Evolutionary conservation across 257 asterid species (phyloP), one percentile per base, ranked within the genome.

Genomic region (Solanum megistacrolobum): DNA sequence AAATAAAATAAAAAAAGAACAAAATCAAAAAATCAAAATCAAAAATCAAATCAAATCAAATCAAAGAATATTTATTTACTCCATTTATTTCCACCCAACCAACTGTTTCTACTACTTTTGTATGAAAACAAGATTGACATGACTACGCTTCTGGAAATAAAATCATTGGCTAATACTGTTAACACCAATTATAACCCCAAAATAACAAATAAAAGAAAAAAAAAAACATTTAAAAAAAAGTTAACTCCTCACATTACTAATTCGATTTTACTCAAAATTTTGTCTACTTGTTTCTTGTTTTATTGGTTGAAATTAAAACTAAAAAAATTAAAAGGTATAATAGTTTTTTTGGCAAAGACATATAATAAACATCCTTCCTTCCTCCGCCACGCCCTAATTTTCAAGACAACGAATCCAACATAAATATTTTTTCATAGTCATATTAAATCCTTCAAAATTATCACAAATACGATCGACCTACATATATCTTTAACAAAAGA

Each of bases 71-170:
- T 84, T 86, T 88, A 83, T 84, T 86, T 88, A 88, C 31, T 74
- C 52, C 83, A 35, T 74, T 74, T 66, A 36, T 38, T n/a, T 75
- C 3, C 38, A 39, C 84, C 55, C 60, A 79, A 79, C 65, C 32
- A 35, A 35, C 87, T 58, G 41, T 81, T 46, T 9, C 69, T 78
- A 74, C 41, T 71, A 23, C 38, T 84, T 86, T 72, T 89, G 87
- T 83, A 86, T 89, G 91, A 89, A 91, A 89, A 86, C 75, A 73
- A 84, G 88, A 69, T 87, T 87, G 95, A 91, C 89, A 87, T 86
- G 91, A 90, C 92, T 82, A 83, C 84, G 89, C 88, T 86, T 83
- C 69, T 46, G 65, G 69, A 29, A 72, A 34, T 82, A 58, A 86
- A 89, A 69, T 85, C 89, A 89, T 84, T 88, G 88, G 89, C 48